phyloP scores from a whole-genome alignment of 2,329 filamentous ascomycete species.

The Aspergillus nomiae region DNA sequence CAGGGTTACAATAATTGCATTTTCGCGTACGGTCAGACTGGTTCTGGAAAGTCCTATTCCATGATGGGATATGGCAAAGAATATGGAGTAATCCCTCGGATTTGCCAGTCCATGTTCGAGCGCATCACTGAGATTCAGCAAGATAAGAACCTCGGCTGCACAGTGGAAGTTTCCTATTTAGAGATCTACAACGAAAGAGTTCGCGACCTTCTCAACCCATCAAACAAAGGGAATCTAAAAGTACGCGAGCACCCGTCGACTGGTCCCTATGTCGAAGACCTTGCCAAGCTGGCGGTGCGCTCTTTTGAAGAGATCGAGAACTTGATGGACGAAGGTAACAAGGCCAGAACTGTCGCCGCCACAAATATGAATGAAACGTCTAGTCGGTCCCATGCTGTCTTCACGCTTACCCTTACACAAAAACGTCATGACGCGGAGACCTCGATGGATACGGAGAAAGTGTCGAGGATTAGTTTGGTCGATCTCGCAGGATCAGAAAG shows the following conservation, averaged over 20 bases:
- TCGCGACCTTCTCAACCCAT: slow-evolving; percentile 89
- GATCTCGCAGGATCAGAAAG: slow-evolving; percentile 97
- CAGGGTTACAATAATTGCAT: slow-evolving; percentile 99
- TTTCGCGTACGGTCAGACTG: slow-evolving; percentile 97
- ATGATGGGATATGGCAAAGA: slow-evolving; percentile 99
- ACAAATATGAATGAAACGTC: slow-evolving; percentile 99
- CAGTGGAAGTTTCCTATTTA: slow-evolving; percentile 95
- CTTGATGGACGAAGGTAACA: slow-evolving; percentile 99
- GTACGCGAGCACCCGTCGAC: slow-evolving; percentile 97
- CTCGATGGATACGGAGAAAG: slow-evolving; percentile 96
- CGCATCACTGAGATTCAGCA: slow-evolving; percentile 72
- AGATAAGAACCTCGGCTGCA: slow-evolving; percentile 80
- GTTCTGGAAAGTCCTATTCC: slow-evolving; percentile 97
- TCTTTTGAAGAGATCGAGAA: slow-evolving; percentile 96
- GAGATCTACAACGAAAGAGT: slow-evolving; percentile 99
- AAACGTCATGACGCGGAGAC: slow-evolving; percentile 89
- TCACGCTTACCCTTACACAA: slow-evolving; percentile 92
- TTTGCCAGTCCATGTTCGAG: slow-evolving; percentile 97
- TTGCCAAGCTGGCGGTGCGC: slow-evolving; percentile 90
- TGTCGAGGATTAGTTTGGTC: slow-evolving; percentile 95
- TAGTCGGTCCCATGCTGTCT: slow-evolving; percentile 96
- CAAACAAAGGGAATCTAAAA: slow-evolving; percentile 94
- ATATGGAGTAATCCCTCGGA: slow-evolving; percentile 91
- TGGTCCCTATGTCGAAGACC: slow-evolving; percentile 95
- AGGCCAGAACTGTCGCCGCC: slow-evolving; percentile 93